phyloP scores from a whole-genome alignment of 352 stramenopile genomes.

The Phytopythium kandeliae region DNA sequence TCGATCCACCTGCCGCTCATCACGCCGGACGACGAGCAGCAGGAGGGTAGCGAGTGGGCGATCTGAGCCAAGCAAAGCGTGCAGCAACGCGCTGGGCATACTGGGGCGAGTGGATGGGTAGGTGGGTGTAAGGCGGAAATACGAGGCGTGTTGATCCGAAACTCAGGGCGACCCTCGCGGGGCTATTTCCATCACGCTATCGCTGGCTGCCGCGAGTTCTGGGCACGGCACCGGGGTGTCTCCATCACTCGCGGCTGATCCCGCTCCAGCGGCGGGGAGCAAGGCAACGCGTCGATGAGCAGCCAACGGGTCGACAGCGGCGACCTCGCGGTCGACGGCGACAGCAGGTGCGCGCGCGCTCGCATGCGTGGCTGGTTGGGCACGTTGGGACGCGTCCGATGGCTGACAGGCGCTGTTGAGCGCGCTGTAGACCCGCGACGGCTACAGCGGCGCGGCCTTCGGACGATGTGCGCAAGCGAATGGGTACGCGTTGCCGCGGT shows the following conservation, averaged over 20 bases:
- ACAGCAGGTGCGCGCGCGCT: neutral
- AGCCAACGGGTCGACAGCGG: neutral
- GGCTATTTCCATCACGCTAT: neutral
- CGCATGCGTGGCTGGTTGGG: neutral
- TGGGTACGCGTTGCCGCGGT: slow-evolving; percentile 16
- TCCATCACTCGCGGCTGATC: neutral
- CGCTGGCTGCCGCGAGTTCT: neutral
- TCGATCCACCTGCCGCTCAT: slow-evolving; percentile 92
- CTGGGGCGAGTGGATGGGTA: neutral
- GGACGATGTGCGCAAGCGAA: slow-evolving; percentile 38
- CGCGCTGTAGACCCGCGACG: slow-evolving; percentile 1
- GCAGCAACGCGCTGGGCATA: neutral
- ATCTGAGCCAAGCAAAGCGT: slow-evolving; percentile 34
- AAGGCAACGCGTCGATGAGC: neutral
- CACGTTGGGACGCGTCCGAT: neutral
- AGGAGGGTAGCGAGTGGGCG: slow-evolving; percentile 77
- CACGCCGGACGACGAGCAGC: slow-evolving; percentile 76
- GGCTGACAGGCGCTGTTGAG: neutral
- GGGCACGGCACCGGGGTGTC: no score
- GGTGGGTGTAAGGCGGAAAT: slow-evolving; percentile 1
- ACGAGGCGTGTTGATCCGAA: slow-evolving; percentile 1
- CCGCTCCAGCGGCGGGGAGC: neutral
- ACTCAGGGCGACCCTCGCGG: no score
- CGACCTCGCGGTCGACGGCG: neutral
- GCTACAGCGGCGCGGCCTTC: slow-evolving; percentile 11